A percentile compares a stretch with the other conserved stretches of the same genome.
phyloP scores from a whole-genome alignment of 352 stramenopile species.

The Globisporangium viniferum region DNA sequence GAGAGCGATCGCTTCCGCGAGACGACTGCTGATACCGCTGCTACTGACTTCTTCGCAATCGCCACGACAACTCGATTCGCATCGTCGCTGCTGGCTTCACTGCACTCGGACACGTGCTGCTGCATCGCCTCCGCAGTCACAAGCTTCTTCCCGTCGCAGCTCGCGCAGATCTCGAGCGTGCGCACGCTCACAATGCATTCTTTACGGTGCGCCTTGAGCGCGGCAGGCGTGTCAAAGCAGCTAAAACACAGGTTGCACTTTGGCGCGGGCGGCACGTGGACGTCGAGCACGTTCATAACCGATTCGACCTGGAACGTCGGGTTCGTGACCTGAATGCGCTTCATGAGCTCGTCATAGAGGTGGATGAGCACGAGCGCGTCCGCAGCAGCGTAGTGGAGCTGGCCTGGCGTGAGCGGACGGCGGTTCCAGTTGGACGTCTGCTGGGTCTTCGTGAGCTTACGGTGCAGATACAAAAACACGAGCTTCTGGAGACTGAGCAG shows the following conservation, averaged over 20 bases:
- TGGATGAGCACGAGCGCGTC: conserved; percentile 74
- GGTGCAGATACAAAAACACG: conserved; percentile 67
- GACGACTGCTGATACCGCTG: neutral
- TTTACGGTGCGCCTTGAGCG: conserved; percentile 49
- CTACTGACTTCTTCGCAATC: conserved; percentile 9
- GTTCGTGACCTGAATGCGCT: conserved; percentile 25
- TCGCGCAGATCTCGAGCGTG: conserved; percentile 38
- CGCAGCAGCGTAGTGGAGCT: conserved; percentile 70
- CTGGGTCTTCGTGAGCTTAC: conserved; percentile 70
- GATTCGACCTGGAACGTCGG: conserved; percentile 42
- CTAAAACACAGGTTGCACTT: conserved; percentile 64
- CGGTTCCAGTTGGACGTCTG: conserved; percentile 80
- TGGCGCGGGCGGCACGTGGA: conserved; percentile 33
- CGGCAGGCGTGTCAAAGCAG: conserved; percentile 26
- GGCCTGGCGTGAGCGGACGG: conserved; percentile 43
- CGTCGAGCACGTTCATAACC: conserved; percentile 59
- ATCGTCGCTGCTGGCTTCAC: conserved; percentile 13
- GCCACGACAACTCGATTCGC: conserved; percentile 1
- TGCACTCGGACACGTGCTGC: conserved; percentile 39
- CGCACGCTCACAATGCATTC: conserved; percentile 34
- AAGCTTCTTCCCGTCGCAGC: conserved; percentile 48
- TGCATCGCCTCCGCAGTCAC: conserved; percentile 38
- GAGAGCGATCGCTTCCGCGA: conserved; percentile 31
- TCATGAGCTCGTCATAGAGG: conserved; percentile 55
- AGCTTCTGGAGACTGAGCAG: conserved; percentile 76